phyloP scores from a whole-genome alignment of 352 stramenopile genomes.

The Pythium apleroticum region DNA sequence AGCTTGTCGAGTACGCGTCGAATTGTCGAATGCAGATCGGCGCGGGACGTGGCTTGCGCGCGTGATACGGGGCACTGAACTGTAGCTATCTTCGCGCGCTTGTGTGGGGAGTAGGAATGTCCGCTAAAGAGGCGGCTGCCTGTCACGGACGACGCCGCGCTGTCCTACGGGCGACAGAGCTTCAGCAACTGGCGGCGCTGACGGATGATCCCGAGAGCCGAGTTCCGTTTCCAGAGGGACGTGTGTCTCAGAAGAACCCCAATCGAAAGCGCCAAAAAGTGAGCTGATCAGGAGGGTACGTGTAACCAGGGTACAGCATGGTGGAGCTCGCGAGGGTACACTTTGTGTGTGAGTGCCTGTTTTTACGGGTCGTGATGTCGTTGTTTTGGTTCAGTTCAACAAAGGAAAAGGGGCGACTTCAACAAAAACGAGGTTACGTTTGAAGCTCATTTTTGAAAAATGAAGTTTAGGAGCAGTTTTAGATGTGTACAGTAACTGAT shows the following conservation, averaged over 20 bases:
- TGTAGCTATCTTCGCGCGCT: neutral
- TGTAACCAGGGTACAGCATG: neutral
- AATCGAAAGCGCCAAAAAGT: neutral
- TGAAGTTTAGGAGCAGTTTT: no score
- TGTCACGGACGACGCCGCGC: neutral
- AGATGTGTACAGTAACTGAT: no score
- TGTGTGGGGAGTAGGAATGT: neutral
- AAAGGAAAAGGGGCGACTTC: no score
- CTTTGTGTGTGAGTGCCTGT: neutral
- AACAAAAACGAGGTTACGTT: no score
- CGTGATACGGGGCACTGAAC: neutral
- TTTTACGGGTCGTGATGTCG: conserved; percentile 7
- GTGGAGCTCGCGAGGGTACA: no score
- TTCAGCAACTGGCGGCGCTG: neutral
- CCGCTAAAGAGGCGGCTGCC: conserved; percentile 5
- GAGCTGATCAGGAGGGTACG: neutral
- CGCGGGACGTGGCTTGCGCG: neutral
- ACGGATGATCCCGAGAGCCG: conserved; percentile 2
- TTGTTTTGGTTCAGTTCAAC: no score
- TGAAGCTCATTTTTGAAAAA: no score
- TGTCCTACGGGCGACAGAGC: conserved; percentile 4
- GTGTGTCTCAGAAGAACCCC: conserved; percentile 6
- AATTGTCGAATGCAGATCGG: conserved; percentile 7
- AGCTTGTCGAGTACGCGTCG: neutral
- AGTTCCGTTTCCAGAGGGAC: conserved; percentile 4